Evolutionary conservation across 1,139 yeast species (phyloP), one percentile per base, ranked within the genome.

Genomic region (Pichia kudriavzevii): DNA sequence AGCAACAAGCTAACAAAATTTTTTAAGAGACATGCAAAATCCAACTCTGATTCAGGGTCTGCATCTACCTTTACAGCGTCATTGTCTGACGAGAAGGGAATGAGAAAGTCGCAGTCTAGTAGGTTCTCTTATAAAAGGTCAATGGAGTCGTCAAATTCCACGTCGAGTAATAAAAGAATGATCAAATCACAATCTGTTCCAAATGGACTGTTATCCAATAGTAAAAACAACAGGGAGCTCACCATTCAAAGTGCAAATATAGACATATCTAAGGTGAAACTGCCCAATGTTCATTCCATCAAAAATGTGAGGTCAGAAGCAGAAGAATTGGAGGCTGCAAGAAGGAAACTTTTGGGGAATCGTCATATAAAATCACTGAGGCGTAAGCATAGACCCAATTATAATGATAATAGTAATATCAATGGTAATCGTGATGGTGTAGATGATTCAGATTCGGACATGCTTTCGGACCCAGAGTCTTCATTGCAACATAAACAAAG

Each of bases 141-240:
- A n/a, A 28, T 25, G 11, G 19, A 16, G n/a, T 23, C 27, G 13
- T 24, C 28, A 11, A 27, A 24, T 18, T 17, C 18, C 14, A 16
- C n/a, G 12, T 16, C 16, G 20, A 30, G 25, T 13, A 27, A 26
- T n/a, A 28, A 23, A n/a, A 21, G 34, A 32, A 28, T 43, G 23
- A 27, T 38, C 2, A 43, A 44, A 30, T 40, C 45, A 11, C 34
- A 13, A 4, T 39, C 47, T 1, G 35, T 40, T n/a, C 46, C 47
- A 2, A 26, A 27, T 15, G 31, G 26, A 20, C 26, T 34, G 15
- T 12, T 36, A 19, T 18, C 30, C 4, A 14, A 26, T 17, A 16
- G 32, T 2, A 23, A 28, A 3, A 19, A 9, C 14, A 31, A 27
- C 11, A 28, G 31, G 24, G 23, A 28, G 5, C 19, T 16, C 7